Base-by-base conservation (phyloP, 441 rosid genomes). In the Pelargonium myrrhifolium region DNA sequence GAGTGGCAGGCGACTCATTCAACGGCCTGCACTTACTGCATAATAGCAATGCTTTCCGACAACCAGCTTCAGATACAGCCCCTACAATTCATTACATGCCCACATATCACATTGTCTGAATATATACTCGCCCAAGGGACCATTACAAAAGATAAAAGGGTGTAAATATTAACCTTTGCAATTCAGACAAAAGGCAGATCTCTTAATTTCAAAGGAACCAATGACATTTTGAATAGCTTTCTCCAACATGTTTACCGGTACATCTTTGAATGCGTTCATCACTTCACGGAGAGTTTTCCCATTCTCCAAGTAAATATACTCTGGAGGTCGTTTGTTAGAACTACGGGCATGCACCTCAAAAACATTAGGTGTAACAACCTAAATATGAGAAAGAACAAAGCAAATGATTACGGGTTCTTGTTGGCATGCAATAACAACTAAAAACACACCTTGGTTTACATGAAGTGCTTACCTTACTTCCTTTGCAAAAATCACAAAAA, bases 311-410 rank as follows among this genome's bases (percentile, higher is more conserved):
- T 37, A 76, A 68, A 85, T 89, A 76, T 85, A 79, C 67, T 90
- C 98, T 21, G 95, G 86, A 10, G 97, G 95, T n/a, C 86, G 90
- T 71, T 89, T 89, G 76, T 93, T 93, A 61, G 82, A 31, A 83
- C 95, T 88, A 68, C 83, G 84, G 26, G 98, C 98, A 82, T 93
- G 98, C 77, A 78, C 20, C 86, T 91, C 97, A 64, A 73, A 93
- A 26, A 76, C 51, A 20, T 77, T 37, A 56, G 98, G 87, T 0
- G 84, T 66, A 67, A 91, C 83, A 68, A 82, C 86, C 98, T 93
- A 72, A 63, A 71, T 64, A 47, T n/a, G n/a, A 12, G n/a, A 14
- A 47, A 3, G 15, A 14, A 14, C 53, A 47, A 14, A 4, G n/a
- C 12, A 47, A 47, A 14, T 47, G n/a, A 11, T 47, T 47, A 10